Percentiles rank a stretch among this genome's conserved stretches.
phyloP scores from a whole-genome alignment of 352 stramenopile species.

The Phytopythium kandeliae region DNA sequence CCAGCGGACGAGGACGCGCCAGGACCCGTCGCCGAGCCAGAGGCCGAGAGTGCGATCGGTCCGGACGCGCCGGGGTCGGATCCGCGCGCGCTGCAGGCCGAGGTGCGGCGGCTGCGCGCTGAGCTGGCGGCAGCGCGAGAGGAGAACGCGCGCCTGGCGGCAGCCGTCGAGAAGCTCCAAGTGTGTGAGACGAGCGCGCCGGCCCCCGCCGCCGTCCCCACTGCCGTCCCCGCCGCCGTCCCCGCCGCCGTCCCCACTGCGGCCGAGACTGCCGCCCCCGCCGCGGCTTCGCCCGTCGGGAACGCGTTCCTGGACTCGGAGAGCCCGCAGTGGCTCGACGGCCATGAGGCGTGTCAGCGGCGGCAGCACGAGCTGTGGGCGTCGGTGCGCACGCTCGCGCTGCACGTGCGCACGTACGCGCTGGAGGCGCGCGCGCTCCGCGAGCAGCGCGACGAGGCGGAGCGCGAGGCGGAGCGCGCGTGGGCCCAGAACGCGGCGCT shows the following conservation, averaged over 20 bases:
- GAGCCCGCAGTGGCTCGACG: slow-evolving; percentile 16
- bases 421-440: slow-evolving; percentile 41
- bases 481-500: slow-evolving; percentile 54
- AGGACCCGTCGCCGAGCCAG: neutral
- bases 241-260: too few relatives aligned
- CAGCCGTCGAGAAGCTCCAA: neutral
- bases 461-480: slow-evolving; percentile 42
- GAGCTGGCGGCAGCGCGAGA: neutral
- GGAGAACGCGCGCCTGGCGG: slow-evolving; percentile 3
- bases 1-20: neutral
- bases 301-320: slow-evolving; percentile 17
- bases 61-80: neutral
- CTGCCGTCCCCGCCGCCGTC: too few relatives aligned
- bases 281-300: slow-evolving; percentile 1
- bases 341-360: slow-evolving; percentile 50
- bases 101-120: slow-evolving; percentile 3
- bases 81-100: neutral
- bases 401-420: slow-evolving; percentile 56
- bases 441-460: slow-evolving; percentile 51
- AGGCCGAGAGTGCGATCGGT: slow-evolving; percentile 2
- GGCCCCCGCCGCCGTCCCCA: too few relatives aligned
- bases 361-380: slow-evolving; percentile 71
- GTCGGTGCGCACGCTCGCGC: slow-evolving; percentile 50
- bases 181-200: too few relatives aligned
- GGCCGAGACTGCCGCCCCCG: too few relatives aligned